A percentile compares a stretch with the other conserved stretches of the same genome.
Evolutionary conservation across 2,329 filamentous ascomycete species (phyloP).

Genomic region (Diplodia scrobiculata): DNA sequence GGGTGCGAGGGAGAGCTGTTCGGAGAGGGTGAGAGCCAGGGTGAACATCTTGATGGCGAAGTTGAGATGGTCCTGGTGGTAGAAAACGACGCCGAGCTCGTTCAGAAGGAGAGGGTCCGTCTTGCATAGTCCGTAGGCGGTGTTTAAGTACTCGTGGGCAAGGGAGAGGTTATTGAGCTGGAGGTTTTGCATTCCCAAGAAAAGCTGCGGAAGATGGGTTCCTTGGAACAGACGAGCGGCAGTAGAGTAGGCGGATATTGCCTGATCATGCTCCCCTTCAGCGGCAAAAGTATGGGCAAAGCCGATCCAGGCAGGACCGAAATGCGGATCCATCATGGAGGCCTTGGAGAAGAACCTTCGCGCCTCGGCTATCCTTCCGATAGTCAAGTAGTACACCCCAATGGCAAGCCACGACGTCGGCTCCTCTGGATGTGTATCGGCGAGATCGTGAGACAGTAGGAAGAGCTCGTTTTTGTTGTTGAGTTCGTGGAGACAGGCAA

Average conservation of each 20-base stretch:
- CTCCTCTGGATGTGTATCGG: slow-evolving; percentile 87
- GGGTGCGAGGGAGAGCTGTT: slow-evolving; percentile 78
- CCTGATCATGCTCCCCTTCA: slow-evolving; percentile 96
- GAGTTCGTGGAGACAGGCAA: slow-evolving; percentile 88
- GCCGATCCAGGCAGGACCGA: slow-evolving; percentile 96
- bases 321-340: slow-evolving; percentile 96
- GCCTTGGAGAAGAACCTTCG: slow-evolving; percentile 96
- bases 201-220: slow-evolving; percentile 92
- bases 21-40: slow-evolving; percentile 73
- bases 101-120: slow-evolving; percentile 89
- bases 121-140: slow-evolving; percentile 79
- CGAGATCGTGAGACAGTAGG: slow-evolving; percentile 86
- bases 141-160: slow-evolving; percentile 90
- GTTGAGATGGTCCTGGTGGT: slow-evolving; percentile 79
- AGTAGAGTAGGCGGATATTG: slow-evolving; percentile 95
- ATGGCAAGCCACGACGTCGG: slow-evolving; percentile 92
- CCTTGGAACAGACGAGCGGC: slow-evolving; percentile 94
- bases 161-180: slow-evolving; percentile 92
- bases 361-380: slow-evolving; percentile 86
- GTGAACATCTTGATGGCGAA: slow-evolving; percentile 77
- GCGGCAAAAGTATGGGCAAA: slow-evolving; percentile 98
- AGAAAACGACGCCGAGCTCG: slow-evolving; percentile 93
- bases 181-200: slow-evolving; percentile 97
- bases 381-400: slow-evolving; percentile 90
- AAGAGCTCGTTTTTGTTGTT: slow-evolving; percentile 85